These are phyloP conservation scores for Coleophoma crateriformis DNA, from an alignment of 2,329 filamentous ascomycete species.

Conservation along the genomic window DNA sequence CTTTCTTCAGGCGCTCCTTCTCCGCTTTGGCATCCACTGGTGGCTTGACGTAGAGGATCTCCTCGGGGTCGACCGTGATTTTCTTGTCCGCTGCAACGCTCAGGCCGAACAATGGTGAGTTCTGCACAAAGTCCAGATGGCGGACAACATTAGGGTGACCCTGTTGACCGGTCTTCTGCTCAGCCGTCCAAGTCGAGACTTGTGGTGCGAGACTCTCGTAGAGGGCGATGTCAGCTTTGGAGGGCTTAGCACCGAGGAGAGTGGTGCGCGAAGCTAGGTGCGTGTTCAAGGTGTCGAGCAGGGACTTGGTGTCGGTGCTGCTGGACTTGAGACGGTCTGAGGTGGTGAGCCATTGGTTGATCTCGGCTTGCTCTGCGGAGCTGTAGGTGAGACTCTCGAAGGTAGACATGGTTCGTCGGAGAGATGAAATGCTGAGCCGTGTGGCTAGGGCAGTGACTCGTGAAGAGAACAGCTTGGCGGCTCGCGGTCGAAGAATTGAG, in stretches of 20 bases:
- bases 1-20: slow-evolving; percentile 95
- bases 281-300: slow-evolving; percentile 75
- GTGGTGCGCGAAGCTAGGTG: slow-evolving; percentile 87
- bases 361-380: slow-evolving; percentile 75
- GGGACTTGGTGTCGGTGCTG: slow-evolving; percentile 48
- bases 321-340: slow-evolving; percentile 62
- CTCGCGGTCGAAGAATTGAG: background rate
- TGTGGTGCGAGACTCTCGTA: slow-evolving; percentile 73
- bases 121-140: slow-evolving; percentile 91
- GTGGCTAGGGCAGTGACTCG: slow-evolving; percentile 19
- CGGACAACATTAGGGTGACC: slow-evolving; percentile 89
- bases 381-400: slow-evolving; percentile 67
- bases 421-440: slow-evolving; percentile 28
- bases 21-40: slow-evolving; percentile 88
- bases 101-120: slow-evolving; percentile 69
- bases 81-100: slow-evolving; percentile 68
- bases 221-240: slow-evolving; percentile 77
- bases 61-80: slow-evolving; percentile 70
- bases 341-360: slow-evolving; percentile 82
- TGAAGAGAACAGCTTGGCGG: slow-evolving; percentile 24
- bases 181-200: slow-evolving; percentile 73
- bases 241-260: slow-evolving; percentile 83
- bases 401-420: slow-evolving; percentile 56
- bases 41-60: slow-evolving; percentile 82
- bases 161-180: slow-evolving; percentile 84